phyloP scores from a whole-genome alignment of 345 rosid species.

The Lepidium aucheri region DNA sequence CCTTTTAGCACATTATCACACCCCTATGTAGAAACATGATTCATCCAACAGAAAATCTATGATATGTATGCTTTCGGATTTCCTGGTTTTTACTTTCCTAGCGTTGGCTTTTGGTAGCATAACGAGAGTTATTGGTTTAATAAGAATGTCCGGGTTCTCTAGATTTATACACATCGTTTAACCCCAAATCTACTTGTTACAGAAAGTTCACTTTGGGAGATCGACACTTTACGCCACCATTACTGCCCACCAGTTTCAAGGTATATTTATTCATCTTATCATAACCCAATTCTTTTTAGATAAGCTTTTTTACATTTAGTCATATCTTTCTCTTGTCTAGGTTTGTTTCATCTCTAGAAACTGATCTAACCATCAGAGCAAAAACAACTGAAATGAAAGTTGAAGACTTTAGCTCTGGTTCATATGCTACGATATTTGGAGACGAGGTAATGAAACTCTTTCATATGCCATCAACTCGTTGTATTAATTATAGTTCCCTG shows the following conservation, averaged over 20 bases:
- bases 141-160: not conserved
- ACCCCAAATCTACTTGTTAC: slow-evolving; percentile 12
- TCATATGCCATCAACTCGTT: not conserved
- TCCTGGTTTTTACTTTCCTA: not conserved
- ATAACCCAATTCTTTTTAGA: not conserved
- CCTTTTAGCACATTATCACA: not conserved
- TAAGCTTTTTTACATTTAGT: not conserved
- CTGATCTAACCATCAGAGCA: slow-evolving; percentile 74
- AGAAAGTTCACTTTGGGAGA: slow-evolving; percentile 98
- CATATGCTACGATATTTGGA: slow-evolving; percentile 82
- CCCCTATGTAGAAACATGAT: not conserved
- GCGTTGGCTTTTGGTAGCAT: not conserved
- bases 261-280: slow-evolving; percentile 25
- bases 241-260: slow-evolving; percentile 96
- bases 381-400: slow-evolving; percentile 66
- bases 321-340: slow-evolving; percentile 26
- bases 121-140: not conserved
- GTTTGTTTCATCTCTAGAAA: slow-evolving; percentile 78
- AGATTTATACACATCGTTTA: not conserved
- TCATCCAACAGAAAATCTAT: not conserved
- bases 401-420: slow-evolving; percentile 78
- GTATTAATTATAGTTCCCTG: not conserved
- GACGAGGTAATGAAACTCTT: slow-evolving; percentile 58
- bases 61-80: not conserved
- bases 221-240: slow-evolving; percentile 75